Evolutionary conservation across 805 yeast species (phyloP).

Genomic region (Pichia californica): DNA sequence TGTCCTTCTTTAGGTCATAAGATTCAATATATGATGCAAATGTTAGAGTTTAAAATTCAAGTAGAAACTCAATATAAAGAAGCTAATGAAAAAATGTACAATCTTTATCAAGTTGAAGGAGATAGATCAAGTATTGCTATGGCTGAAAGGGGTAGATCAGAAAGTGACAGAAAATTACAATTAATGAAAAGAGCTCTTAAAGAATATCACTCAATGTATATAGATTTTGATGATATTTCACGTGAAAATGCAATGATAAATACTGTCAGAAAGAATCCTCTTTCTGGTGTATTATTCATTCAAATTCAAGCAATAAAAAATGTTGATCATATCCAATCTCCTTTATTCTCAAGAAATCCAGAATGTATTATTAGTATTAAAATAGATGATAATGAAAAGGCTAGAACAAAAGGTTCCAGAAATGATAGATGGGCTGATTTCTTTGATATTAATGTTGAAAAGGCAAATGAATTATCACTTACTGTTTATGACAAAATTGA

Average conservation of each 20-base stretch:
- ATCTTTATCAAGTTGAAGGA: slow-evolving; percentile 83
- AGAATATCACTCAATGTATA: slow-evolving; percentile 84
- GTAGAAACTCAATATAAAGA: slow-evolving; percentile 91
- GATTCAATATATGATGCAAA: slow-evolving; percentile 93
- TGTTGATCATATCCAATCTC: slow-evolving; percentile 87
- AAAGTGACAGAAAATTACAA: slow-evolving; percentile 79
- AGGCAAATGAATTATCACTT: slow-evolving; percentile 87
- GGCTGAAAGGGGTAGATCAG: slow-evolving; percentile 82
- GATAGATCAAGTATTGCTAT: slow-evolving; percentile 80
- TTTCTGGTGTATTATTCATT: slow-evolving; percentile 72
- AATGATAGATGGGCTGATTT: slow-evolving; percentile 80
- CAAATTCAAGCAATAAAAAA: slow-evolving; percentile 76
- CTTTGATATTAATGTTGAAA: slow-evolving; percentile 73
- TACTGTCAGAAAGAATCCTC: slow-evolving; percentile 73
- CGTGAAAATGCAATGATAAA: slow-evolving; percentile 60
- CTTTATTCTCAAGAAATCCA: slow-evolving; percentile 69
- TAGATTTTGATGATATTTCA: slow-evolving; percentile 59
- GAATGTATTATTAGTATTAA: slow-evolving; percentile 74
- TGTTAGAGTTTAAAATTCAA: slow-evolving; percentile 85
- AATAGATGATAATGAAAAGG: slow-evolving; percentile 82
- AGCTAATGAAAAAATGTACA: slow-evolving; percentile 85
- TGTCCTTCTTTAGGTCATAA: slow-evolving; percentile 93
- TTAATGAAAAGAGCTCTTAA: slow-evolving; percentile 76
- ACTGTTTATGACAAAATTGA: slow-evolving; percentile 79
- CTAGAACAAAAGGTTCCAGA: slow-evolving; percentile 67